Base-by-base conservation (phyloP, 805 yeast species). In the Maudiozyma serrabonitensis region DNA sequence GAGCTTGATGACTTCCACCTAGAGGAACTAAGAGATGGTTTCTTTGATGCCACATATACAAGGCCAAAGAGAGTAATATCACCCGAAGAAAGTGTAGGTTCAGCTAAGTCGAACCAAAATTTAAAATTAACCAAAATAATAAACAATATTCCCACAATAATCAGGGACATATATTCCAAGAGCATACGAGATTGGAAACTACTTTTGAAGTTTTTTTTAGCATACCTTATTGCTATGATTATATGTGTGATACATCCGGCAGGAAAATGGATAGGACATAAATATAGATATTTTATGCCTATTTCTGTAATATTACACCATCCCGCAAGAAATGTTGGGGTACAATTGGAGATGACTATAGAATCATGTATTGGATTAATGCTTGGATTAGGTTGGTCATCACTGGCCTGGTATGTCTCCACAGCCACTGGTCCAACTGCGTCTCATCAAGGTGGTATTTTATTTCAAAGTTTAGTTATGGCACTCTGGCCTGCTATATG, bases 1-100 rank as follows among this genome's bases (percentile, higher is more conserved):
- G 56, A 64, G n/a, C 53, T 72, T 34, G 68, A 66, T 5, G 62
- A 62, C 25, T 70, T 62, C 48, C 69, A 61, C 0, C 47, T 74
- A n/a, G 74, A 72, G 47, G 80, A 75, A 53, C 54, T 72, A 25
- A 63, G 80, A 54, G 72, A 72, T 46, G 78, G 78, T 9, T 75
- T 70, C 55, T 75, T 75, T 51, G 79, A 75, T 54, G 72, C 79
- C 1, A 61, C 68, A 1, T 75, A 66, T 50, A 59, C 67, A 6
- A 68, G 67, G 40, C 61, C 60, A 12, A 57, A 58, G 6, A 46
- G 16, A n/a, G 46, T 31, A 13, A 19, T 32, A 12, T 19, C 42
- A 23, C 40, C 15, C 19, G 19, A 37, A 2, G 34, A 26, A 1
- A 6, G 6, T 15, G 6, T 28, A n/a, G 35, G 26, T 9, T n/a